Conservation (phyloP, 345 rosid species). For the Eutrema yunnanense region DNA sequence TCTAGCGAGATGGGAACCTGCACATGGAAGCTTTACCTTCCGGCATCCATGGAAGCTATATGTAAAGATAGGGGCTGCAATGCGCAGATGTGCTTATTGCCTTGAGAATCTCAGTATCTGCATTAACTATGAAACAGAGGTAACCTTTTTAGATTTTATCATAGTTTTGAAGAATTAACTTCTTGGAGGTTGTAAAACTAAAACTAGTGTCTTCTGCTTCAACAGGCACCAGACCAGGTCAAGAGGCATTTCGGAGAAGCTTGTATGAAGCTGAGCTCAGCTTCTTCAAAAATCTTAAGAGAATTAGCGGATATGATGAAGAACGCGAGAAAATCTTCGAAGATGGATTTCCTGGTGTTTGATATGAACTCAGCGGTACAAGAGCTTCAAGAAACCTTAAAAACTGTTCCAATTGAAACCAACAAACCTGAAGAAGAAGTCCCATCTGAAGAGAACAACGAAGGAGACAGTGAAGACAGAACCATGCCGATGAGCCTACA, state of each 20-base stretch:
- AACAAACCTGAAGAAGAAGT: slow-evolving; percentile 21
- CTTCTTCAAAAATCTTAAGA: slow-evolving; percentile 39
- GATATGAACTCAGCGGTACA: slow-evolving; percentile 55
- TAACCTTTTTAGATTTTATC: background rate
- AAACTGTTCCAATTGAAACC: slow-evolving; percentile 33
- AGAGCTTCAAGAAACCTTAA: slow-evolving; percentile 49
- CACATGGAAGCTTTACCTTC: slow-evolving; percentile 63
- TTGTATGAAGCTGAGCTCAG: slow-evolving; percentile 38
- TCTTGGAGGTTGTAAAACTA: slow-evolving; percentile 4
- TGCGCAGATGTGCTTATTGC: slow-evolving; percentile 62
- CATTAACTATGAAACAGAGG: slow-evolving; percentile 45
- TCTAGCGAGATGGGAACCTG: slow-evolving; percentile 78
- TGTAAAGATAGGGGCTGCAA: slow-evolving; percentile 53
- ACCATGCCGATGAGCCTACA: slow-evolving; percentile 27
- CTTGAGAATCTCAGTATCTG: slow-evolving; percentile 50
- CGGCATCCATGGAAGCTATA: slow-evolving; percentile 81
- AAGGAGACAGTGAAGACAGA: slow-evolving; percentile 16
- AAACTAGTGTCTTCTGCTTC: background rate
- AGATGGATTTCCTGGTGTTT: slow-evolving; percentile 33
- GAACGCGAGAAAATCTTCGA: slow-evolving; percentile 43
- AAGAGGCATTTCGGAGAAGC: slow-evolving; percentile 37
- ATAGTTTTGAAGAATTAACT: background rate
- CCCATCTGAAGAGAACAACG: background rate
- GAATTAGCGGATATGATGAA: slow-evolving; percentile 43
- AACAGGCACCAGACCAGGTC: slow-evolving; percentile 46